phyloP scores from a whole-genome alignment of 495 filamentous ascomycete genomes.

The Pseudevernia furfuracea region DNA sequence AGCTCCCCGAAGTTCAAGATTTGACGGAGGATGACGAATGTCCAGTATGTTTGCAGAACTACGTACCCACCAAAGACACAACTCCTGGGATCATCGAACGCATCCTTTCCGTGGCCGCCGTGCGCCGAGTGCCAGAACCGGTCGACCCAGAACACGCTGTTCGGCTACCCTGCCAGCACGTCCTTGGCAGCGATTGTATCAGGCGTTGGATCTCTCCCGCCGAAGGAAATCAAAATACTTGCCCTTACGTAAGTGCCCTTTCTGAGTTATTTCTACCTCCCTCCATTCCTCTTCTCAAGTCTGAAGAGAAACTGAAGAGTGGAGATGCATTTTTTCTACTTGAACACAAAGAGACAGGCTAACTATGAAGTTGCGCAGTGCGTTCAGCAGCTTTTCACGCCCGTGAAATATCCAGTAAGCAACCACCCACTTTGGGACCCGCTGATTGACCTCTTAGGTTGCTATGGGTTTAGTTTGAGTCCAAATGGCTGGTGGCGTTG shows the following conservation, averaged over 20 bases:
- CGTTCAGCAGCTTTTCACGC: background rate
- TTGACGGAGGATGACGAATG: background rate
- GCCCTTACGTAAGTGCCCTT: background rate
- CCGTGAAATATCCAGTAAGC: background rate
- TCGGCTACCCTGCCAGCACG: constrained; percentile 1
- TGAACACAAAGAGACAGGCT: background rate
- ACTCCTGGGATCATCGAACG: background rate
- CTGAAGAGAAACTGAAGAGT: no score
- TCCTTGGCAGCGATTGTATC: background rate
- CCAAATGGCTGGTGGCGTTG: background rate
- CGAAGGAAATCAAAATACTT: background rate
- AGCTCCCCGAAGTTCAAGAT: background rate
- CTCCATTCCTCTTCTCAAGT: no score
- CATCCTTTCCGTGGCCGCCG: background rate
- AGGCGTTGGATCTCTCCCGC: background rate
- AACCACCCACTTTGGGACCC: background rate
- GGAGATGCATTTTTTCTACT: no score
- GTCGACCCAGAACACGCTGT: background rate
- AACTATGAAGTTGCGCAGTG: background rate
- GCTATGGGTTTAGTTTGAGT: background rate
- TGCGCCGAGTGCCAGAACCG: background rate
- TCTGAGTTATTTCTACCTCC: background rate
- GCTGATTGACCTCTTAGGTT: background rate
- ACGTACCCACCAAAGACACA: background rate
- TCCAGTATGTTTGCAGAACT: background rate